Evolutionary conservation across 1,284 basidiomycete genomes (phyloP).

Genomic region (Cutaneotrichosporon arboriforme): DNA sequence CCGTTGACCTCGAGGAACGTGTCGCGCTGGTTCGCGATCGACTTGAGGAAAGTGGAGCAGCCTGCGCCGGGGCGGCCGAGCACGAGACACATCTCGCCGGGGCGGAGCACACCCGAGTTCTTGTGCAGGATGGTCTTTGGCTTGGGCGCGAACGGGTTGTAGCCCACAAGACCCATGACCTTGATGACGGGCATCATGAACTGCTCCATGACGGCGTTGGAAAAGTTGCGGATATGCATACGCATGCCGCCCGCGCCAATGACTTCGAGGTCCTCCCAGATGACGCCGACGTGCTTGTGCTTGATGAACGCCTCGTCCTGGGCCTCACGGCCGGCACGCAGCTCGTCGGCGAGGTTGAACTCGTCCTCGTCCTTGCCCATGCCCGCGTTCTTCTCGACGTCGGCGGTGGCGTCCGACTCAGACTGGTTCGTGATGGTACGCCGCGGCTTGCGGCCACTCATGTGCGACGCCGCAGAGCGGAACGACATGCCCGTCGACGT

Average conservation of each 20-base stretch:
- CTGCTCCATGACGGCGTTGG: constrained; percentile 50
- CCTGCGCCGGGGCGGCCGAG: constrained; percentile 51
- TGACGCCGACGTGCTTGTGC: constrained; percentile 71
- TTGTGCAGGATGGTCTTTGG: constrained; percentile 54
- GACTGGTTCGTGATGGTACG: constrained; percentile 14
- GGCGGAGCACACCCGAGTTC: constrained; percentile 67
- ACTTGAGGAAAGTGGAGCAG: constrained; percentile 51
- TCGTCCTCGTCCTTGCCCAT: constrained; percentile 28
- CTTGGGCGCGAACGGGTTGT: constrained; percentile 21
- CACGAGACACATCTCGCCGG: constrained; percentile 57
- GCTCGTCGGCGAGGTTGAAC: constrained; percentile 60
- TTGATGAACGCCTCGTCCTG: constrained; percentile 67
- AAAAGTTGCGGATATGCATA: constrained; percentile 58
- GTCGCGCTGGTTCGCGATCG: constrained; percentile 55
- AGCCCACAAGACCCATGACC: constrained; percentile 19
- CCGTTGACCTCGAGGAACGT: constrained; percentile 52
- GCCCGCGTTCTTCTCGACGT: constrained; percentile 31
- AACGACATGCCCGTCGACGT: constrained; percentile 27
- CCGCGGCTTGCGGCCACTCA: constrained; percentile 14
- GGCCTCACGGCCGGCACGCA: constrained; percentile 62
- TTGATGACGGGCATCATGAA: constrained; percentile 46
- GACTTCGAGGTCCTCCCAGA: constrained; percentile 54
- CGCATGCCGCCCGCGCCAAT: constrained; percentile 62
- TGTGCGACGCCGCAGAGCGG: constrained; percentile 13
- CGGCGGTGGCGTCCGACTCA: constrained; percentile 5